A percentile compares a stretch with the other conserved stretches of the same genome.
phyloP scores from a whole-genome alignment of 345 rosid genomes.

The Eucalyptus sideroxylon region DNA sequence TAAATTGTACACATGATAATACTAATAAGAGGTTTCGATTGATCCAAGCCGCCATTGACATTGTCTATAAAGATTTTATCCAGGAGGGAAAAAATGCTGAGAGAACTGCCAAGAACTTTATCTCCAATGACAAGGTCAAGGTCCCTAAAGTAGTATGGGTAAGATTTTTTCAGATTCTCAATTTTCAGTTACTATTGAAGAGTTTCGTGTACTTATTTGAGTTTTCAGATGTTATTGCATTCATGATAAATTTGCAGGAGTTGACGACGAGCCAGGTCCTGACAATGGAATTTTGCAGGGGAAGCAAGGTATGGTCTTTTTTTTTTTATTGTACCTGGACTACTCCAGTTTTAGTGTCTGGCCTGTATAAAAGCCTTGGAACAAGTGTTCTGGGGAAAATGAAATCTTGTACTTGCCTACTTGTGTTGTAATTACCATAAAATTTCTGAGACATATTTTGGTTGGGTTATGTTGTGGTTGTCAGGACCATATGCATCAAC shows the following conservation, averaged over 20 bases:
- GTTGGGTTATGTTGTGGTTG: not conserved
- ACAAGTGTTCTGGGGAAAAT: not conserved
- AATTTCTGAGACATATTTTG: not conserved
- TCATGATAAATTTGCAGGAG: slow-evolving; percentile 21
- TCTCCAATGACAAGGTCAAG: slow-evolving; percentile 32
- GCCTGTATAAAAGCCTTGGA: not conserved
- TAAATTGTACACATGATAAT: not conserved
- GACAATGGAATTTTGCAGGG: slow-evolving; percentile 74
- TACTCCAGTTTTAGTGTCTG: not conserved
- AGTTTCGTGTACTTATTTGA: not conserved
- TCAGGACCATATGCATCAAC: not conserved
- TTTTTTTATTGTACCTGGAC: not conserved
- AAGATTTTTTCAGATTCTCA: not conserved
- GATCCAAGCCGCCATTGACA: not conserved
- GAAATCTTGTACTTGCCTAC: not conserved
- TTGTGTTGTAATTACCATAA: not conserved
- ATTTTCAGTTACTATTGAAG: not conserved
- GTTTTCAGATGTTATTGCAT: not conserved
- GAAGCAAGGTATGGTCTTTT: slow-evolving; percentile 47
- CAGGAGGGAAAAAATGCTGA: slow-evolving; percentile 80
- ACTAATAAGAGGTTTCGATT: not conserved
- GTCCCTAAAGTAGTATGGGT: slow-evolving; percentile 76
- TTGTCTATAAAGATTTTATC: slow-evolving; percentile 50
- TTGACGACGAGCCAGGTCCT: slow-evolving; percentile 68
- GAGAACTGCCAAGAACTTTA: slow-evolving; percentile 56